A percentile compares a stretch with the other conserved stretches of the same genome.
phyloP scores from a whole-genome alignment of 2,329 filamentous ascomycete species.

The Fusarium papillatum region DNA sequence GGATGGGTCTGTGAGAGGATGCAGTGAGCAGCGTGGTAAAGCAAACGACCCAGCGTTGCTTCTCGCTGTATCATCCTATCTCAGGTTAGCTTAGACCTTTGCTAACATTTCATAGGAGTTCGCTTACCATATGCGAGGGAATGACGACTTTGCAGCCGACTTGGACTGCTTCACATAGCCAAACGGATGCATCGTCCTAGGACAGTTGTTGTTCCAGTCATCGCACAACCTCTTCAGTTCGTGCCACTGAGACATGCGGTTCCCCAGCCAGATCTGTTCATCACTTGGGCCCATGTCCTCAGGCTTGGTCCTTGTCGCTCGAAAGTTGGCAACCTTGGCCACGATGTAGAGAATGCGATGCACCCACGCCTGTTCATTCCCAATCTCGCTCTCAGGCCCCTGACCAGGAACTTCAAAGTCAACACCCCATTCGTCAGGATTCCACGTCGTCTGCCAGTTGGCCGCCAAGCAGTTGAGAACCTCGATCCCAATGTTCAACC shows the following conservation, averaged over 20 bases:
- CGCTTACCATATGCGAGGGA: constrained; percentile 87
- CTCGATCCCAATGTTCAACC: constrained; percentile 93
- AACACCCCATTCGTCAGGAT: constrained; percentile 91
- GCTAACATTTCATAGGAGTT: background rate
- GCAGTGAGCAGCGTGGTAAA: constrained; percentile 90
- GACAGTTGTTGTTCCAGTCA: constrained; percentile 83
- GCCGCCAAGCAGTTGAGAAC: constrained; percentile 89
- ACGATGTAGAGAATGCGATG: constrained; percentile 91
- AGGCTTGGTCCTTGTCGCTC: constrained; percentile 75
- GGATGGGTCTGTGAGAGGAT: constrained; percentile 87
- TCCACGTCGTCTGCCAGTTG: constrained; percentile 90
- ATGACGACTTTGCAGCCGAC: constrained; percentile 77
- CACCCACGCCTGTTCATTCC: constrained; percentile 81
- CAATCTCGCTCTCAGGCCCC: constrained; percentile 61
- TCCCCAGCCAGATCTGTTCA: constrained; percentile 73
- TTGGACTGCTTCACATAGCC: constrained; percentile 80
- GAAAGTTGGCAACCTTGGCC: constrained; percentile 89
- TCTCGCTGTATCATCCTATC: constrained; percentile 84
- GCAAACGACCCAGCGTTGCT: constrained; percentile 84
- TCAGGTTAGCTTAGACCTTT: background rate
- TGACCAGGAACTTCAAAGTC: constrained; percentile 72
- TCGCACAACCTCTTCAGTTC: constrained; percentile 86
- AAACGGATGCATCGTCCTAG: constrained; percentile 89
- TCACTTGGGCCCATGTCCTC: constrained; percentile 71
- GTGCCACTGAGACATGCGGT: constrained; percentile 82